Percentiles rank a stretch among this genome's conserved stretches.
phyloP scores from a whole-genome alignment of 257 asterid genomes.

The Misopates orontium region DNA sequence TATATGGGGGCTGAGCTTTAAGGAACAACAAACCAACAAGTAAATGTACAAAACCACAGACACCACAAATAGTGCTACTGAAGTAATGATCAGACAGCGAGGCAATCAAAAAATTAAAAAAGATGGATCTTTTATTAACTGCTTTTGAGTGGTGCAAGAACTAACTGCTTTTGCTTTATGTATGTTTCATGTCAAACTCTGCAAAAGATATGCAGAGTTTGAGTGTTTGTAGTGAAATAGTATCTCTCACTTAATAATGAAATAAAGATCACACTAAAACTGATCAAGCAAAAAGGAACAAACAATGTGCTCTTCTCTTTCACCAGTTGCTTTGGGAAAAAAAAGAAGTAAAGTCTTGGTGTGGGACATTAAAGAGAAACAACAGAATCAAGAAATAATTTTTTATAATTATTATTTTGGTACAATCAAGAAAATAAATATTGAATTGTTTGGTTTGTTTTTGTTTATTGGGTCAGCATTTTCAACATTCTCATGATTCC shows the following conservation, averaged over 20 bases:
- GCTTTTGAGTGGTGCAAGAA: conserved; percentile 38
- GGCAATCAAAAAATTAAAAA: conserved; percentile 2
- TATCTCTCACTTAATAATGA: conserved; percentile 28
- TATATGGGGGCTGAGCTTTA: conserved; percentile 39
- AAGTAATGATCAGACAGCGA: conserved; percentile 29
- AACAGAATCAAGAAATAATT: conserved; percentile 19
- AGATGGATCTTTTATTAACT: conserved; percentile 21
- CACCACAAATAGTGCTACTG: conserved; percentile 38
- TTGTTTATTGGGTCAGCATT: conserved; percentile 10
- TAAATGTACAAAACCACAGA: conserved; percentile 26
- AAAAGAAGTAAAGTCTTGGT: conserved; percentile 29
- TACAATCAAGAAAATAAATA: not conserved
- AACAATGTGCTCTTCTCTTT: conserved; percentile 22
- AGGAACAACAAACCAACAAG: conserved; percentile 28
- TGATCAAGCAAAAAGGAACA: conserved; percentile 38
- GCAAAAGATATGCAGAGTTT: conserved; percentile 9
- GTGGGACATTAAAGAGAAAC: conserved; percentile 42
- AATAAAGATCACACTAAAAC: conserved; percentile 32
- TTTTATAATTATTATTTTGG: not conserved
- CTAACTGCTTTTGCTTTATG: conserved; percentile 20
- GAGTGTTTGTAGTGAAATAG: conserved; percentile 42
- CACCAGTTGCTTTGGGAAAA: conserved; percentile 40
- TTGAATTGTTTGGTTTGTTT: not conserved
- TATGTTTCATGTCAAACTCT: not conserved
- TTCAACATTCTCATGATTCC: conserved; percentile 29